Evolutionary conservation across 805 yeast genomes (phyloP).

Genomic region (Candida sithepensis): DNA sequence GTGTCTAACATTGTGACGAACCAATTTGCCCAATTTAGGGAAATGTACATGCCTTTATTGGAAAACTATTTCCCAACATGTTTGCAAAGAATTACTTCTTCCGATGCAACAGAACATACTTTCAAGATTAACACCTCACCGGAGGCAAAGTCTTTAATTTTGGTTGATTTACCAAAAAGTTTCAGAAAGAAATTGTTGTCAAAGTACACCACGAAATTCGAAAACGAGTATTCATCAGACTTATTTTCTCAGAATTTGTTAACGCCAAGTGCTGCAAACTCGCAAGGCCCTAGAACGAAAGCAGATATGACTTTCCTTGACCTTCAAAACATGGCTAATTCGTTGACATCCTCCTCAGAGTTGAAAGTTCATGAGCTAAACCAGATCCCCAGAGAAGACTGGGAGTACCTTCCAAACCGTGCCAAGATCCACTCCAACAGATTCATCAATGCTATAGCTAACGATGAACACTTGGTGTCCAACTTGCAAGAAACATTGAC

Average conservation of each 20-base stretch:
- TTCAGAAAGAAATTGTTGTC: slow-evolving; percentile 42
- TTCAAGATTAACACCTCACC: slow-evolving; percentile 31
- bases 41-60: slow-evolving; percentile 68
- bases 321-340: slow-evolving; percentile 15
- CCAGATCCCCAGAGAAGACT: slow-evolving; percentile 29
- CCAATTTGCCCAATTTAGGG: slow-evolving; percentile 66
- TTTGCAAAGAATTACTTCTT: slow-evolving; percentile 19
- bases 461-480: slow-evolving; percentile 33
- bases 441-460: slow-evolving; percentile 41
- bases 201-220: slow-evolving; percentile 18
- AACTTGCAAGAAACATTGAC: slow-evolving; percentile 40
- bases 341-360: slow-evolving; percentile 2
- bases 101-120: slow-evolving; percentile 14
- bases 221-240: slow-evolving; percentile 27
- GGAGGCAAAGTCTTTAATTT: slow-evolving; percentile 36
- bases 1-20: slow-evolving; percentile 79
- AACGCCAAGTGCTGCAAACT: slow-evolving; percentile 2
- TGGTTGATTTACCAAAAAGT: slow-evolving; percentile 47
- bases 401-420: slow-evolving; percentile 31
- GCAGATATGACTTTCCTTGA: slow-evolving; percentile 21
- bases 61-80: slow-evolving; percentile 36
- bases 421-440: slow-evolving; percentile 25
- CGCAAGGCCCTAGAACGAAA: not conserved
- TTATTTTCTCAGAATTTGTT: slow-evolving; percentile 26
- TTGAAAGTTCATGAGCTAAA: slow-evolving; percentile 11